Conservation (phyloP, 148 eudicot species). For the Agrostemma githago region DNA sequence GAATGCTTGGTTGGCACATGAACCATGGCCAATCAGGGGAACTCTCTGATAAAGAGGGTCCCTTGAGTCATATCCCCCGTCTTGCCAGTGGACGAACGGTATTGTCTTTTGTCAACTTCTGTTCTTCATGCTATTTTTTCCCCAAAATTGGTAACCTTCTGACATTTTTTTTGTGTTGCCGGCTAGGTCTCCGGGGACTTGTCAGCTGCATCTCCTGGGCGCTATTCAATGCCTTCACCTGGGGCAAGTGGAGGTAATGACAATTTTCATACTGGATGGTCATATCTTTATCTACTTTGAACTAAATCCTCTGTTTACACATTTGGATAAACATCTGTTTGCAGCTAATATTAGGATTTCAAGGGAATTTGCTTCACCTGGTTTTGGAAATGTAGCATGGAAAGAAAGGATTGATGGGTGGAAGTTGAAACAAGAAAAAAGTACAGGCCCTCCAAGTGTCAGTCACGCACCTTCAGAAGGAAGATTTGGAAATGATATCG, state of each 20-base stretch:
- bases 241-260: constrained; percentile 36
- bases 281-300: not conserved
- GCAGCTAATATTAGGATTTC: constrained; percentile 40
- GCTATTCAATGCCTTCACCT: constrained; percentile 36
- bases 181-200: constrained; percentile 39
- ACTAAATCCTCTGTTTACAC: not conserved
- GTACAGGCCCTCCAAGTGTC: constrained; percentile 38
- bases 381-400: constrained; percentile 47
- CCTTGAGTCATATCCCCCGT: constrained; percentile 35
- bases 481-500: constrained; percentile 39
- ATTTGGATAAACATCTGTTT: constrained; percentile 3
- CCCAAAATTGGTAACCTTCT: not conserved
- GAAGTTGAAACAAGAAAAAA: constrained; percentile 44
- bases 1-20: constrained; percentile 41
- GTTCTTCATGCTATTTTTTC: not conserved
- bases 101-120: not conserved
- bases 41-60: constrained; percentile 37
- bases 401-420: constrained; percentile 48
- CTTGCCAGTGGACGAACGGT: constrained; percentile 39
- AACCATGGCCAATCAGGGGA: constrained; percentile 39
- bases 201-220: constrained; percentile 43
- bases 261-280: not conserved
- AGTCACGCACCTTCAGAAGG: constrained; percentile 52
- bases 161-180: constrained; percentile 2
- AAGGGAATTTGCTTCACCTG: constrained; percentile 46